phyloP scores from a whole-genome alignment of 176 grass and related monocot genomes.

The Saccharum officinarum region DNA sequence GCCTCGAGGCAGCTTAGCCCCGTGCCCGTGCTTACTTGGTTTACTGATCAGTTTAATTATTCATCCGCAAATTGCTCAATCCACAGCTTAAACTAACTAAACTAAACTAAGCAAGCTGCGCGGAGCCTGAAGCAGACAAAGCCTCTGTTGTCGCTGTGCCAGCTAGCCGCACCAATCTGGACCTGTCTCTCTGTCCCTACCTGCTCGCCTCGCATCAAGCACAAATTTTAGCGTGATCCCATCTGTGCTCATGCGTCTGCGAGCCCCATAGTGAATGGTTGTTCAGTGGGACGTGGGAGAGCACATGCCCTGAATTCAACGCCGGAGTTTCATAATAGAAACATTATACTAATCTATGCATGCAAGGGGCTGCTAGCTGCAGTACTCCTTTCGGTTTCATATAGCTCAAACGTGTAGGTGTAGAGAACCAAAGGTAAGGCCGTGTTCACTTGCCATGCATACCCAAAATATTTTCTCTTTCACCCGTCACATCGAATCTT shows the following conservation, averaged over 20 bases:
- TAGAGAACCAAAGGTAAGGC: neutral
- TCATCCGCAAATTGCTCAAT: neutral
- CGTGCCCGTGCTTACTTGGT: slow-evolving; percentile 1
- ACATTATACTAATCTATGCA: neutral
- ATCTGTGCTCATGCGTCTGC: neutral
- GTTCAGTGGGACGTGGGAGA: neutral
- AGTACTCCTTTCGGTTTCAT: neutral
- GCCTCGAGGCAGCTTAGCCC: slow-evolving; percentile 19
- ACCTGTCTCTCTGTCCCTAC: slow-evolving; percentile 23
- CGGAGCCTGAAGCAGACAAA: slow-evolving; percentile 26
- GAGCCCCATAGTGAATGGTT: neutral
- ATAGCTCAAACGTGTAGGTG: neutral
- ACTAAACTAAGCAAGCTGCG: neutral
- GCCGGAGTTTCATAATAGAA: neutral
- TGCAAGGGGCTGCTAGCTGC: neutral
- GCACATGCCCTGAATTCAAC: neutral
- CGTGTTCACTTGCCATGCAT: no score
- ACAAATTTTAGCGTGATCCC: neutral
- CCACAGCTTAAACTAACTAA: neutral
- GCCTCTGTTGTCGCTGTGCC: slow-evolving; percentile 22
- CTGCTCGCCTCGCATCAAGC: slow-evolving; percentile 13
- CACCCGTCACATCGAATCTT: no score
- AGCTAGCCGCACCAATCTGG: slow-evolving; percentile 19
- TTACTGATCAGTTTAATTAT: neutral
- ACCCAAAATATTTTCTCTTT: no score